Conservation (phyloP, 2,329 filamentous ascomycete genomes). For the Pezicula carpinea region DNA sequence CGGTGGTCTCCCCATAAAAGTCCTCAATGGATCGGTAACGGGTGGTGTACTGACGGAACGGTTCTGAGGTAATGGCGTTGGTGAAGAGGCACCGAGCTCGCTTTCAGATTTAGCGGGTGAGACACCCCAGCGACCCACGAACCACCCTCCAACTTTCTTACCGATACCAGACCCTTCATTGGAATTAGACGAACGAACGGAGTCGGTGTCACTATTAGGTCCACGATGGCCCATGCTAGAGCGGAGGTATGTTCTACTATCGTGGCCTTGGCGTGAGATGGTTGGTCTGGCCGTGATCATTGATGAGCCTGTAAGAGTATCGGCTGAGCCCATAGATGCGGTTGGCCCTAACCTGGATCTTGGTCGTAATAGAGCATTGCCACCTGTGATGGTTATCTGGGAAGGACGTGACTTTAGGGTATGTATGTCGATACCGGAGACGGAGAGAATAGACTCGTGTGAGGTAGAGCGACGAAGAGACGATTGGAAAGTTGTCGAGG, state of each 20-base stretch:
- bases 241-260: slow-evolving; percentile 52
- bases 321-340: slow-evolving; percentile 40
- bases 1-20: slow-evolving; percentile 46
- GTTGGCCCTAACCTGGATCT: slow-evolving; percentile 42
- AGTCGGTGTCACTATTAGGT: slow-evolving; percentile 25
- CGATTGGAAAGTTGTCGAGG: slow-evolving; percentile 32
- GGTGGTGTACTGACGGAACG: slow-evolving; percentile 28
- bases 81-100: slow-evolving; percentile 9
- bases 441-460: slow-evolving; percentile 84
- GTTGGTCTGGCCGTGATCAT: slow-evolving; percentile 56
- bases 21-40: slow-evolving; percentile 28
- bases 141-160: slow-evolving; percentile 60
- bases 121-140: slow-evolving; percentile 58
- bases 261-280: slow-evolving; percentile 39
- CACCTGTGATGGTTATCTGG: slow-evolving; percentile 56
- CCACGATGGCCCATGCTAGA: slow-evolving; percentile 43
- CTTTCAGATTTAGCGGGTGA: slow-evolving; percentile 37
- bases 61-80: slow-evolving; percentile 6
- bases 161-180: slow-evolving; percentile 31
- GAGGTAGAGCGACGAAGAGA: slow-evolving; percentile 64
- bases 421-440: slow-evolving; percentile 86
- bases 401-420: slow-evolving; percentile 71
- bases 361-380: slow-evolving; percentile 41
- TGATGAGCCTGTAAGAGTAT: slow-evolving; percentile 46
- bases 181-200: slow-evolving; percentile 27